phyloP scores from a whole-genome alignment of 805 yeast species.

The Sporopachydermia lactativora region DNA sequence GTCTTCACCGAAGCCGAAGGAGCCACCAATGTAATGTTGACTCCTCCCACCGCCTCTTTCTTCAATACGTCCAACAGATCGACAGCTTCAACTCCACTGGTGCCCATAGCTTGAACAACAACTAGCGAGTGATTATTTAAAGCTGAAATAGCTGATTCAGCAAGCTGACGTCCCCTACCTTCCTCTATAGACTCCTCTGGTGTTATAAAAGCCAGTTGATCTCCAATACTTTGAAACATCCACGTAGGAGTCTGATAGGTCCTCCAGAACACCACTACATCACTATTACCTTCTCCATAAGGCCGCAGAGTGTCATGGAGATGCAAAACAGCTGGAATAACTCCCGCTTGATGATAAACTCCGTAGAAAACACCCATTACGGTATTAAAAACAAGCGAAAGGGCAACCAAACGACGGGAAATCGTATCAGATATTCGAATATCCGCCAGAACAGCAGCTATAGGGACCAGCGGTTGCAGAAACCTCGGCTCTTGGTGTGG shows the following conservation, averaged over 20 bases:
- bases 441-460: slow-evolving; percentile 44
- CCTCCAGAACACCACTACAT: slow-evolving; percentile 74
- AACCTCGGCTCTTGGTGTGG: slow-evolving; percentile 96
- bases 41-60: background rate
- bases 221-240: slow-evolving; percentile 30
- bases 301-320: slow-evolving; percentile 20
- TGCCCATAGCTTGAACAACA: background rate
- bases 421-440: slow-evolving; percentile 18
- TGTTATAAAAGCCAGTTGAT: slow-evolving; percentile 12
- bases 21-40: background rate
- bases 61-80: background rate
- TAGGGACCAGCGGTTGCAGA: slow-evolving; percentile 63
- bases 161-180: no score
- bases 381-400: slow-evolving; percentile 56
- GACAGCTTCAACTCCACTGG: background rate
- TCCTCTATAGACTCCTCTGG: background rate
- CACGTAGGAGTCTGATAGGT: slow-evolving; percentile 91
- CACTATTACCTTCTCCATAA: slow-evolving; percentile 14
- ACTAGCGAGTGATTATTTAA: no score
- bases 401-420: slow-evolving; percentile 14
- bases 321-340: slow-evolving; percentile 44
- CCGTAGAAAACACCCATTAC: slow-evolving; percentile 59
- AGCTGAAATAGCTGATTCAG: no score
- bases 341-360: slow-evolving; percentile 79
- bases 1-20: background rate